Conservation (phyloP, 2,329 filamentous ascomycete species). For the Clonostachys byssicola region DNA sequence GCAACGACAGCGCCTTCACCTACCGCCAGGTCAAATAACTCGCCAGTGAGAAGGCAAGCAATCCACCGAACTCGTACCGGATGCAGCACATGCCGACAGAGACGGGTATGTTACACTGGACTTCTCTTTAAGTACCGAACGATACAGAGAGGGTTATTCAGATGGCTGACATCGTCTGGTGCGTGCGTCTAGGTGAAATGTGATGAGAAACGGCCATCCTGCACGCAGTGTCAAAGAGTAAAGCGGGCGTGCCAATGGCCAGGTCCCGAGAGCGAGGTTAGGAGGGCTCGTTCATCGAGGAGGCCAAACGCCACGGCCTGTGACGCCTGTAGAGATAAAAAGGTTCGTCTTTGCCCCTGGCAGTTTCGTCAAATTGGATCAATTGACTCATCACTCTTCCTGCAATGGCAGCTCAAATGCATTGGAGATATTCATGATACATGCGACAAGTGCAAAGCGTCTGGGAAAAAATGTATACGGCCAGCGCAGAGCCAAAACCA, state of each 20-base stretch:
- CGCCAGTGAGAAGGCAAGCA: neutral
- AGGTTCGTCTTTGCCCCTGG: neutral
- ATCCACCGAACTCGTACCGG: neutral
- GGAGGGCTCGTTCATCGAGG: neutral
- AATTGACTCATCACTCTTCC: neutral
- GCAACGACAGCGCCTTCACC: too few relatives aligned
- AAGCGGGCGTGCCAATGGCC: neutral
- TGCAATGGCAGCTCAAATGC: neutral
- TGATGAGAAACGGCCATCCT: neutral
- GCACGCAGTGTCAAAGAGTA: neutral
- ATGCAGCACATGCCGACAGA: neutral
- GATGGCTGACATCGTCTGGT: neutral
- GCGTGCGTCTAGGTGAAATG: neutral
- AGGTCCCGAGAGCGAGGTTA: neutral
- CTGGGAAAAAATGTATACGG: neutral
- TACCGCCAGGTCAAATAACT: neutral
- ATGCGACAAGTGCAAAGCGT: constrained; percentile 3
- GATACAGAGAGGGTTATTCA: too few relatives aligned
- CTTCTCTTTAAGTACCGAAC: too few relatives aligned
- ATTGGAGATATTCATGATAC: neutral
- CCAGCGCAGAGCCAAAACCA: neutral
- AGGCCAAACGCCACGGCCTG: neutral
- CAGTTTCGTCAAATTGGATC: too few relatives aligned
- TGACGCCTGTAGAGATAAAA: neutral
- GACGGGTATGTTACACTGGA: neutral